These are phyloP conservation scores for Talaromyces trachyspermus DNA, from an alignment of 495 filamentous ascomycete species.

Conservation along the genomic window DNA sequence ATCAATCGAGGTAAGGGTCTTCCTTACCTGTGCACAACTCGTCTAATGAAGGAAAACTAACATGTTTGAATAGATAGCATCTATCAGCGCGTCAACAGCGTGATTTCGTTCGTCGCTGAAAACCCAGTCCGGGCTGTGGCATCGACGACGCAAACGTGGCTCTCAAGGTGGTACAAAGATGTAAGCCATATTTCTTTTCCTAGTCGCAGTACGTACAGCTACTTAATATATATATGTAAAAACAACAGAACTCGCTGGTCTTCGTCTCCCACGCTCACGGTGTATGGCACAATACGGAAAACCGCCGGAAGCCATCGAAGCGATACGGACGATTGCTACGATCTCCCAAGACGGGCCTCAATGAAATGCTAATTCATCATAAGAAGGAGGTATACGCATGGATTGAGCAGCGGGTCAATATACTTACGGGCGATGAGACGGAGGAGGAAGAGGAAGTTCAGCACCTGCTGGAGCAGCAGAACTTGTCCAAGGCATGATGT, in stretches of 20 bases:
- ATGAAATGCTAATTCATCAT: conserved; percentile 59
- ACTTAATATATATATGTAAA: background rate
- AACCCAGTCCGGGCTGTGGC: conserved; percentile 51
- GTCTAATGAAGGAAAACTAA: background rate
- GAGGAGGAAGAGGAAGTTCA: conserved; percentile 26
- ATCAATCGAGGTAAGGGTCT: conserved; percentile 59
- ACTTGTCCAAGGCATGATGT: conserved; percentile 8
- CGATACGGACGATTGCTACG: conserved; percentile 57
- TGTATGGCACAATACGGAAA: conserved; percentile 55
- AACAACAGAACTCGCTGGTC: conserved; percentile 53
- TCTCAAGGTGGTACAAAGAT: conserved; percentile 65
- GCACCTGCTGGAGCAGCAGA: conserved; percentile 8
- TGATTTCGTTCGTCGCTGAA: conserved; percentile 45
- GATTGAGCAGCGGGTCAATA: conserved; percentile 38
- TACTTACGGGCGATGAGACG: conserved; percentile 20
- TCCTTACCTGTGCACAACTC: background rate
- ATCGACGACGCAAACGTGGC: conserved; percentile 52
- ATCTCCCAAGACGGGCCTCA: conserved; percentile 45
- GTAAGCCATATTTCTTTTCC: conserved; percentile 22
- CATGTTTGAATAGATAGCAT: conserved; percentile 26
- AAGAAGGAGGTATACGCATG: conserved; percentile 48
- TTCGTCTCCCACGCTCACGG: conserved; percentile 65
- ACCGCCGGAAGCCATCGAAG: conserved; percentile 53
- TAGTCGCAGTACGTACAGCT: background rate
- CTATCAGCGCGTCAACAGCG: conserved; percentile 48